These are phyloP conservation scores for Kwoniella dendrophila DNA, from an alignment of 768 basidiomycete species.

Conservation along the genomic window DNA sequence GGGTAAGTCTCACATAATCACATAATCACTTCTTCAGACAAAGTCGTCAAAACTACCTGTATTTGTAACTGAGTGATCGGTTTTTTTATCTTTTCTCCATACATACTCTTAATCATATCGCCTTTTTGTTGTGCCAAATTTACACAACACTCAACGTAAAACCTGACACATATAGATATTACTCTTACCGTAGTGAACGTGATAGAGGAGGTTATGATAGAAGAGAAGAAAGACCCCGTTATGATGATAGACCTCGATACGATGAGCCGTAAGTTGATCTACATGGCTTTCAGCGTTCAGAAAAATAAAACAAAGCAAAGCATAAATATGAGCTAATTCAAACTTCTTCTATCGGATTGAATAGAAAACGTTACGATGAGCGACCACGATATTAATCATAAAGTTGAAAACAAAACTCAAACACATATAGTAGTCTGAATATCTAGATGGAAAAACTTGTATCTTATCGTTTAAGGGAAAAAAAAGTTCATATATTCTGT, in stretches of 20 bases:
- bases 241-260: conserved; percentile 42
- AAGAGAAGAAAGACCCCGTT: conserved; percentile 35
- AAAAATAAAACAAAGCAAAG: too few species aligned
- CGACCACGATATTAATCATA: conserved; percentile 14
- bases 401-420: too few species aligned
- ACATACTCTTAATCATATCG: neutral
- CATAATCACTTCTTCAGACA: neutral
- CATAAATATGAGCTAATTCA: too few species aligned
- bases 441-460: too few species aligned
- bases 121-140: neutral
- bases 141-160: neutral
- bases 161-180: conserved; percentile 19
- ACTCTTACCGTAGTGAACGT: conserved; percentile 34
- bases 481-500: too few species aligned
- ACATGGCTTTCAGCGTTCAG: neutral
- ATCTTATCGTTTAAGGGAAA: too few species aligned
- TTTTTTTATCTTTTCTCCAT: neutral
- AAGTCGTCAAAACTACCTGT: conserved; percentile 14
- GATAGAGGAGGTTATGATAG: conserved; percentile 28
- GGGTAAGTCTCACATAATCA: too few species aligned
- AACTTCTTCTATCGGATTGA: too few species aligned
- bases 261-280: conserved; percentile 11
- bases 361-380: conserved; percentile 15
- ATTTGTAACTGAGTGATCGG: conserved; percentile 21
- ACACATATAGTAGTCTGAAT: too few species aligned